Percentiles rank a stretch among this genome's conserved stretches.
Evolutionary conservation across 2,329 filamentous ascomycete genomes (phyloP).

Genomic region (Pseudogymnoascus sp.): DNA sequence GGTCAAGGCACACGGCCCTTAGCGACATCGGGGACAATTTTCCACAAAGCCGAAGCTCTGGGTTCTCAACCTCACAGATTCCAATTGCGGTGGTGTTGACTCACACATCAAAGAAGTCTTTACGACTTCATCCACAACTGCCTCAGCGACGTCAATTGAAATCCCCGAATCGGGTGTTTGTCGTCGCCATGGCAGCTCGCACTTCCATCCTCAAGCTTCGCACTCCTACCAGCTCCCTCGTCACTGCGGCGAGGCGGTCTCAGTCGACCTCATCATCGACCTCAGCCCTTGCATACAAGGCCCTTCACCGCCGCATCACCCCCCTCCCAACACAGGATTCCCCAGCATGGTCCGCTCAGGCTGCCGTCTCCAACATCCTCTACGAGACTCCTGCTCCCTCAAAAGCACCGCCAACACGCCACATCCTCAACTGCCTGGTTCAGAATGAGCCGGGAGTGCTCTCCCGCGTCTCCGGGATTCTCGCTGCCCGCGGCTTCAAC

Average conservation of each 20-base stretch:
- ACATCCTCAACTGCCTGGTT: conserved; percentile 95
- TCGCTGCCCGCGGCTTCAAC: conserved; percentile 95
- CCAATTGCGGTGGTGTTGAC: conserved; percentile 7
- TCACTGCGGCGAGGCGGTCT: conserved; percentile 23
- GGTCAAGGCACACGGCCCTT: conserved; percentile 7
- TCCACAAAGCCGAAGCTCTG: conserved; percentile 4
- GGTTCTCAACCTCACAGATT: conserved; percentile 1
- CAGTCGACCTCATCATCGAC: conserved; percentile 62
- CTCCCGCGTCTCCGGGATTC: conserved; percentile 90
- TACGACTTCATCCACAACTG: conserved; percentile 3
- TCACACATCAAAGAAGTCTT: conserved; percentile 2
- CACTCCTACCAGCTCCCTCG: conserved; percentile 16
- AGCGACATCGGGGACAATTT: conserved; percentile 7
- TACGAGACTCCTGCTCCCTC: conserved; percentile 93
- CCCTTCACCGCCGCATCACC: conserved; percentile 80
- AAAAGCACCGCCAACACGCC: conserved; percentile 75
- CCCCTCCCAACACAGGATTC: conserved; percentile 72
- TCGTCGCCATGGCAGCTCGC: conserved; percentile 24
- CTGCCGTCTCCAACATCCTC: conserved; percentile 94
- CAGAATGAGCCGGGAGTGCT: conserved; percentile 98
- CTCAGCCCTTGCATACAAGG: conserved; percentile 94
- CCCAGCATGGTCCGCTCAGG: conserved; percentile 78
- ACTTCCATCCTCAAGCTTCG: conserved; percentile 24
- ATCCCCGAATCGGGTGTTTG: not conserved
- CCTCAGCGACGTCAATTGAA: conserved; percentile 9